Conservation (phyloP, 164 flowering plant genomes). For the Amborella trichopoda region DNA sequence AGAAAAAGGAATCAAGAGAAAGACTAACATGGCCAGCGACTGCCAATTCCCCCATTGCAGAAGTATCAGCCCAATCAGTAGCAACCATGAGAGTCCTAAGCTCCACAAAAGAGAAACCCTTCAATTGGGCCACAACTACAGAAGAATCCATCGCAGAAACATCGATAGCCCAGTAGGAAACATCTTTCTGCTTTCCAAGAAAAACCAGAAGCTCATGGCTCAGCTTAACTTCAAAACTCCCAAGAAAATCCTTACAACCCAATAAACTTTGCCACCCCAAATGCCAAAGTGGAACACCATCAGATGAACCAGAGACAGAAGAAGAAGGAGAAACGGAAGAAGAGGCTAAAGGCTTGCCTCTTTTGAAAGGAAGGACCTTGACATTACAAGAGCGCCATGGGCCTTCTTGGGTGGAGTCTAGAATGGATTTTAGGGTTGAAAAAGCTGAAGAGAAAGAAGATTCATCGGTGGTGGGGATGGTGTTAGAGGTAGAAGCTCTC, state of each 20-base stretch:
- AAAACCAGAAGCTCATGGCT: conserved; percentile 49
- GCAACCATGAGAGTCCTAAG: conserved; percentile 92
- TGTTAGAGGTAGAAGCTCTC: conserved; percentile 37
- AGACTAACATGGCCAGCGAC: conserved; percentile 90
- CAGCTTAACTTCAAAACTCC: conserved; percentile 24
- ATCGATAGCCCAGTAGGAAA: conserved; percentile 76
- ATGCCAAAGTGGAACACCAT: conserved; percentile 37
- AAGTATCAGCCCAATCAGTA: conserved; percentile 67
- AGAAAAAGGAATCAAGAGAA: not conserved
- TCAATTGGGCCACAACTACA: not conserved
- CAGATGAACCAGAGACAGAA: conserved; percentile 4
- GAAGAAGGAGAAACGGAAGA: conserved; percentile 2
- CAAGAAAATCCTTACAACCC: conserved; percentile 36
- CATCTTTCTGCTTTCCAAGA: conserved; percentile 40
- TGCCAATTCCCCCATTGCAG: conserved; percentile 74
- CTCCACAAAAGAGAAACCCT: conserved; percentile 51
- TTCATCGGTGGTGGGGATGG: conserved; percentile 13
- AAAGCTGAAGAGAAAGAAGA: conserved; percentile 36
- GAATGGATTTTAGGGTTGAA: conserved; percentile 50
- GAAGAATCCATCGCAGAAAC: conserved; percentile 22
- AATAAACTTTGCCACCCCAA: conserved; percentile 66
- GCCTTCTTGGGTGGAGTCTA: conserved; percentile 21
- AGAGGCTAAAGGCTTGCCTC: conserved; percentile 62
- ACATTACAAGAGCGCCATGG: conserved; percentile 15
- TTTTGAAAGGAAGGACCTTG: conserved; percentile 37